Conservation (phyloP, 2,329 filamentous ascomycete species). For the Fusarium phyllophilum region DNA sequence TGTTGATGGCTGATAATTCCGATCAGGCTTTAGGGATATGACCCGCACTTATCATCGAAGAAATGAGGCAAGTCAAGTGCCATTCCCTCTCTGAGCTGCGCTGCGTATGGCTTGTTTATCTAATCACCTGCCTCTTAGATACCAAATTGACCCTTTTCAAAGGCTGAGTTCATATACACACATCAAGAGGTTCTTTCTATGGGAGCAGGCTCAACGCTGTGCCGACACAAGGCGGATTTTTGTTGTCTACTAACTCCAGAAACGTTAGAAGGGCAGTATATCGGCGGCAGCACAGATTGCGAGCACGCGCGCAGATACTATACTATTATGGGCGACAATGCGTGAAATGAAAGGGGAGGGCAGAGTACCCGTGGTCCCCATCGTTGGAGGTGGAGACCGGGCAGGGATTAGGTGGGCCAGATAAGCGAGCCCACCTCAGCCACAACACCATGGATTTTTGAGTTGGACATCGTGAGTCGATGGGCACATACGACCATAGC, state of each 20-base stretch:
- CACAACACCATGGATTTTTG: background rate
- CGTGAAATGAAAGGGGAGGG: too few species aligned
- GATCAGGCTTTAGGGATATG: rapidly evolving
- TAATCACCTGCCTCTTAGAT: rapidly evolving
- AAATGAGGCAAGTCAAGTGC: background rate
- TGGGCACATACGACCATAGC: conserved; percentile 8
- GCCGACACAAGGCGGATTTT: rapidly evolving
- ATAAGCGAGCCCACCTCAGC: background rate
- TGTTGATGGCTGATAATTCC: too few species aligned
- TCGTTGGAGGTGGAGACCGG: background rate
- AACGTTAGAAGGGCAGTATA: too few species aligned
- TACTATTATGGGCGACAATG: background rate
- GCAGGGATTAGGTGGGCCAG: background rate
- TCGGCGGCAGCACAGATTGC: background rate
- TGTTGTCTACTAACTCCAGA: too few species aligned
- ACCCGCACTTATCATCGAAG: too few species aligned
- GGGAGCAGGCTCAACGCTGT: rapidly evolving
- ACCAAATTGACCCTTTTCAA: rapidly evolving
- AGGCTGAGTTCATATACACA: background rate
- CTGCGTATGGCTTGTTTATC: rapidly evolving
- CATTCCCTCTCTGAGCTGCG: background rate
- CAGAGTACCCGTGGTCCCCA: background rate
- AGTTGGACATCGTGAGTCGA: rapidly evolving
- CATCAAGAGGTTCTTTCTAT: too few species aligned
- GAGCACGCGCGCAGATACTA: background rate